Evolutionary conservation across 768 basidiomycete genomes (phyloP).

Genomic region (Favolaschia claudopus): DNA sequence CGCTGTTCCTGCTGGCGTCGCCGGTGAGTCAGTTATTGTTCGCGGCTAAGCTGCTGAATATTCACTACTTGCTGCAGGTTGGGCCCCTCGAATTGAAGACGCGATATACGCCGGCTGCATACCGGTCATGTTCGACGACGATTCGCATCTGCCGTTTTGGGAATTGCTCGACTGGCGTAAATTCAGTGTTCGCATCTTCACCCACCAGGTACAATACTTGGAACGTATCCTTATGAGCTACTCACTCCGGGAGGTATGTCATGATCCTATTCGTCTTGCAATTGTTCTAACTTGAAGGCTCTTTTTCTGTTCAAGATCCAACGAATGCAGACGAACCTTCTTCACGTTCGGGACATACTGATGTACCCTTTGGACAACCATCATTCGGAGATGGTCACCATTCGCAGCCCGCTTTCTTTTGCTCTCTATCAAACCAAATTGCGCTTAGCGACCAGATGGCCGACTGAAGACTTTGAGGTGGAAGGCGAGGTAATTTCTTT

Average conservation of each 20-base stretch:
- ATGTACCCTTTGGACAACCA: conserved; percentile 2
- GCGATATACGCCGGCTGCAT: conserved; percentile 7
- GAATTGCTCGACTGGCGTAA: conserved; percentile 1
- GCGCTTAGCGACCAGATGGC: not conserved
- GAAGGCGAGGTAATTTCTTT: too few relatives aligned
- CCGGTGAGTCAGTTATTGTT: not conserved
- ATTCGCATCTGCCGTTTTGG: conserved; percentile 1
- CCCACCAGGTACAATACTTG: not conserved
- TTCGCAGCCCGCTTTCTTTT: not conserved
- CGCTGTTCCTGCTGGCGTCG: not conserved
- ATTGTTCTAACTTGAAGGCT: not conserved
- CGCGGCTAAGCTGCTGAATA: not conserved
- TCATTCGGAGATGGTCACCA: not conserved
- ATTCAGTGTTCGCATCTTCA: conserved; percentile 1
- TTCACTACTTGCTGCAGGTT: not conserved
- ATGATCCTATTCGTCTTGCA: not conserved
- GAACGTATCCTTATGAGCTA: conserved; percentile 1
- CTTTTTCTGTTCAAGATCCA: not conserved
- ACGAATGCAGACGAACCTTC: conserved; percentile 3
- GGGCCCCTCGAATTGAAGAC: conserved; percentile 6
- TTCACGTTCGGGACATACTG: not conserved
- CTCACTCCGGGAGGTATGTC: not conserved
- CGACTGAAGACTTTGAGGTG: too few relatives aligned
- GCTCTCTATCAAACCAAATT: not conserved
- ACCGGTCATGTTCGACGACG: not conserved